Evolutionary conservation across 2,329 filamentous ascomycete species (phyloP).

Genomic region (Fusarium coicis): DNA sequence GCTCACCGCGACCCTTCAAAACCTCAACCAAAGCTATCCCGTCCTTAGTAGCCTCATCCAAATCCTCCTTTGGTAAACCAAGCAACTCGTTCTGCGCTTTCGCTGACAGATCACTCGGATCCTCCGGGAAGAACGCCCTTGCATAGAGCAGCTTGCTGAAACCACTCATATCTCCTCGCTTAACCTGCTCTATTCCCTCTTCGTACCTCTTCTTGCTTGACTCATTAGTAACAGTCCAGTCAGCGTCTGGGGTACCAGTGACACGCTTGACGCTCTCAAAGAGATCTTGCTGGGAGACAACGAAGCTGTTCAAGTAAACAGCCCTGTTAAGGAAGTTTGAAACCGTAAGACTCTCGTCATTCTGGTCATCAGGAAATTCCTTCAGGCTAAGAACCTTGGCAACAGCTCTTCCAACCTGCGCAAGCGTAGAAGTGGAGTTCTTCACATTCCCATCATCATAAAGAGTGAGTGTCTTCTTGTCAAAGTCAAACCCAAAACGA

Average conservation of each 20-base stretch:
- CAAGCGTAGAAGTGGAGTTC: slow-evolving; percentile 56
- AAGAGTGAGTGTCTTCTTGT: slow-evolving; percentile 53
- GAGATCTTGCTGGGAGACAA: slow-evolving; percentile 70
- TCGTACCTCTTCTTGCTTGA: slow-evolving; percentile 57
- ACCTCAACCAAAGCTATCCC: slow-evolving; percentile 56
- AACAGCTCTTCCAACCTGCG: slow-evolving; percentile 65
- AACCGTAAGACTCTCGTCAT: slow-evolving; percentile 44
- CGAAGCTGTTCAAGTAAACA: slow-evolving; percentile 66
- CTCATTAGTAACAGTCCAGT: slow-evolving; percentile 68
- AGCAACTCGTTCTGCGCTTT: slow-evolving; percentile 60
- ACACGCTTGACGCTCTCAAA: slow-evolving; percentile 68
- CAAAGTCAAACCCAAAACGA: slow-evolving; percentile 61
- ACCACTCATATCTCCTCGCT: slow-evolving; percentile 53
- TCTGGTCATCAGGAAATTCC: slow-evolving; percentile 52
- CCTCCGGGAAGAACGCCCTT: slow-evolving; percentile 57
- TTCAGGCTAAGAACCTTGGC: slow-evolving; percentile 60
- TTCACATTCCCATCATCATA: slow-evolving; percentile 61
- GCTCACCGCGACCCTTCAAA: slow-evolving; percentile 18
- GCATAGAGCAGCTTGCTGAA: slow-evolving; percentile 63
- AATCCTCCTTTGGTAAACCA: slow-evolving; percentile 62
- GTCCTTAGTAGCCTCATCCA: slow-evolving; percentile 63
- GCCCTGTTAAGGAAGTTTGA: slow-evolving; percentile 57
- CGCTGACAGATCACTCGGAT: slow-evolving; percentile 48
- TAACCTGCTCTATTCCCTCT: slow-evolving; percentile 56
- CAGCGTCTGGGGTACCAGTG: slow-evolving; percentile 63